phyloP scores from a whole-genome alignment of 2,329 filamentous ascomycete genomes.

The Grosmannia clavigera region DNA sequence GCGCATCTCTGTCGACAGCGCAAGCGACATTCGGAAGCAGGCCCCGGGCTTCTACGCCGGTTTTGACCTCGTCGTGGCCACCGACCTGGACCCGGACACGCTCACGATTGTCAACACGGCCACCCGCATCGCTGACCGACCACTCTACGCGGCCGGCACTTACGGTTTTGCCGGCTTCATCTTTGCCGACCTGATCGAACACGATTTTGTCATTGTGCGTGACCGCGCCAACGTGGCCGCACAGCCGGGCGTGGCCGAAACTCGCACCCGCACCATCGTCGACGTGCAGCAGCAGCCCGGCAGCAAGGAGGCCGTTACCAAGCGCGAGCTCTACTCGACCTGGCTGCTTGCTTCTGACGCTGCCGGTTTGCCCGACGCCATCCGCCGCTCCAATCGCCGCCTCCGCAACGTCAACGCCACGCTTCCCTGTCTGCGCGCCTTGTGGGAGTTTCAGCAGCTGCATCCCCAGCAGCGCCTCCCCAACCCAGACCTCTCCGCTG shows the following conservation, averaged over 20 bases:
- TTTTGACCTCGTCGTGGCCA: conserved; percentile 83
- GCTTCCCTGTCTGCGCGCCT: conserved; percentile 72
- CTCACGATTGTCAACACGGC: conserved; percentile 75
- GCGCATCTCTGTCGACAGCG: conserved; percentile 52
- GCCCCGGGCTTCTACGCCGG: conserved; percentile 60
- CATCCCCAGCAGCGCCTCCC: conserved; percentile 29
- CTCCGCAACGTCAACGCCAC: conserved; percentile 68
- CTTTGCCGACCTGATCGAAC: conserved; percentile 83
- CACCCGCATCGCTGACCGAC: conserved; percentile 61
- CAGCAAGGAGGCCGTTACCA: conserved; percentile 64
- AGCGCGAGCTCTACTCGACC: conserved; percentile 81
- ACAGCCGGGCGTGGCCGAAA: conserved; percentile 46
- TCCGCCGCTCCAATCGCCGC: conserved; percentile 55
- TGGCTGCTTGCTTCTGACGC: conserved; percentile 72
- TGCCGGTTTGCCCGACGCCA: conserved; percentile 58
- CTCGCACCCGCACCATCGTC: conserved; percentile 64
- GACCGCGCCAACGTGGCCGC: conserved; percentile 65
- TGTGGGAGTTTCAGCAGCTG: conserved; percentile 78
- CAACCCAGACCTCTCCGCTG: conserved; percentile 36
- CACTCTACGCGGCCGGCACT: conserved; percentile 80
- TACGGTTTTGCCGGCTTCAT: conserved; percentile 92
- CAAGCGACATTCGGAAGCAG: conserved; percentile 54
- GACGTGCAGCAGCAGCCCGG: conserved; percentile 43
- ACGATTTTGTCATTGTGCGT: conserved; percentile 82
- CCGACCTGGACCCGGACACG: conserved; percentile 65